Evolutionary conservation across 2,329 filamentous ascomycete species (phyloP), one percentile per base, ranked within the genome.

Genomic region (Scorias spongiosa): DNA sequence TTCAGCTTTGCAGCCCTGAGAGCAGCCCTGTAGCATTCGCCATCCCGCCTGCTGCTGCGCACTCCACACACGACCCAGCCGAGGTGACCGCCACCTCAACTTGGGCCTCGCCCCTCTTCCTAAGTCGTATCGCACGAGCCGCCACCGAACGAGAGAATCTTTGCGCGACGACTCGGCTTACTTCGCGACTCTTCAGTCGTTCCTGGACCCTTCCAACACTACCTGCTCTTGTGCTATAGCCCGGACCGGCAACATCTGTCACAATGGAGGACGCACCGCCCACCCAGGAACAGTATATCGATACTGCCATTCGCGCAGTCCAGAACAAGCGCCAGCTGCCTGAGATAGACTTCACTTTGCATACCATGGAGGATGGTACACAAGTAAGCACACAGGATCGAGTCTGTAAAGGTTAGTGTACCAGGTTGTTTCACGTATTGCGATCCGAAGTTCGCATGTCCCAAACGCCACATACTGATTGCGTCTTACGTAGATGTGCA

Each of bases 301-400:
- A 94, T 69, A 89, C 86, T 76, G 83, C 85, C 56, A 81, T 89
- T 60, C 85, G 84, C 63, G 91, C 91, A 48, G 87, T 98, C 59
- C 80, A 81, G 64, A 79, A 95, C 58, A 96, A 96, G 81, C 89
- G 84, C 71, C 88, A 89, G 44, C 75, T 93, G 42, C 91, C 91
- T 46, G 89, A 96, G 73, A 96, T 98, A 59, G 91, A 98, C 71
- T 98, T 98, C 65, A 93, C 86, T 45, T 79, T 98, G 60, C 91
- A 98, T 66, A 91, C 84, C 49, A 95, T 96, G 89, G 91, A 98
- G 65, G 91, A 98, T 72, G 86, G 85, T 60, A 80, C 77, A 43
- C 86, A 94, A 69, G 91, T 98, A 62, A 96, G 78, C 77, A 98
- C 91, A 49, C 69, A 83, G 63, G 91, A 98, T 68, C 78, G 91